phyloP scores from a whole-genome alignment of 2,329 filamentous ascomycete genomes.

The Thelonectria discophora region DNA sequence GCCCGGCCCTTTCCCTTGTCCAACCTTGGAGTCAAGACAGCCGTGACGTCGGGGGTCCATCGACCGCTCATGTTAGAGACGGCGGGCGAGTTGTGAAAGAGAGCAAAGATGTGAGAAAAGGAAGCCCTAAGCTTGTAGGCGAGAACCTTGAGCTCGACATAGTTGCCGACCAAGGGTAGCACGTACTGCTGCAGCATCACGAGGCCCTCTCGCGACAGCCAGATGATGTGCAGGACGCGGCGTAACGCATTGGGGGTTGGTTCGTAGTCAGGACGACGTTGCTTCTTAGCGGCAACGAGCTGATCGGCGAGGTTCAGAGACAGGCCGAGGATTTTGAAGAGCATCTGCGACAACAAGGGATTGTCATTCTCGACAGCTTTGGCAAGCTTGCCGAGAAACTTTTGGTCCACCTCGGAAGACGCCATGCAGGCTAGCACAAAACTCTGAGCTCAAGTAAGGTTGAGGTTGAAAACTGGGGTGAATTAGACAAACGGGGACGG shows the following conservation, averaged over 20 bases:
- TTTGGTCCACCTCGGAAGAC: constrained; percentile 96
- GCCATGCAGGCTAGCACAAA: constrained; percentile 70
- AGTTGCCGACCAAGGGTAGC: constrained; percentile 81
- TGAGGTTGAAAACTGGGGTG: constrained; percentile 15
- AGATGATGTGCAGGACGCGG: constrained; percentile 88
- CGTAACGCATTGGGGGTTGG: constrained; percentile 81
- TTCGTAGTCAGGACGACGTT: constrained; percentile 83
- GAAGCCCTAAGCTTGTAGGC: constrained; percentile 91
- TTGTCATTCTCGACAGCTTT: constrained; percentile 80
- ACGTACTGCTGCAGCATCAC: constrained; percentile 89
- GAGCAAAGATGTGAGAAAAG: constrained; percentile 95
- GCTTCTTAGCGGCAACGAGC: constrained; percentile 82
- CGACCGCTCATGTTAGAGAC: constrained; percentile 68
- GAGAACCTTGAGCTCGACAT: constrained; percentile 86
- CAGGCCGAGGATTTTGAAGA: constrained; percentile 91
- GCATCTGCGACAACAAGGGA: constrained; percentile 78
- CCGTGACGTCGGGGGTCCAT: constrained; percentile 57
- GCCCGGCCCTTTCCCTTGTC: constrained; percentile 60
- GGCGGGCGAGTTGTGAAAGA: constrained; percentile 91
- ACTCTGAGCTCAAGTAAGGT: constrained; percentile 17
- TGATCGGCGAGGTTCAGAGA: constrained; percentile 88
- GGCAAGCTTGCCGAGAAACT: constrained; percentile 91
- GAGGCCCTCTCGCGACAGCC: constrained; percentile 91
- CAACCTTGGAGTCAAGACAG: constrained; percentile 48
- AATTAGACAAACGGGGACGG: constrained; percentile 31